Conservation (phyloP, 495 filamentous ascomycete genomes). For the Talaromyces wortmannii region DNA sequence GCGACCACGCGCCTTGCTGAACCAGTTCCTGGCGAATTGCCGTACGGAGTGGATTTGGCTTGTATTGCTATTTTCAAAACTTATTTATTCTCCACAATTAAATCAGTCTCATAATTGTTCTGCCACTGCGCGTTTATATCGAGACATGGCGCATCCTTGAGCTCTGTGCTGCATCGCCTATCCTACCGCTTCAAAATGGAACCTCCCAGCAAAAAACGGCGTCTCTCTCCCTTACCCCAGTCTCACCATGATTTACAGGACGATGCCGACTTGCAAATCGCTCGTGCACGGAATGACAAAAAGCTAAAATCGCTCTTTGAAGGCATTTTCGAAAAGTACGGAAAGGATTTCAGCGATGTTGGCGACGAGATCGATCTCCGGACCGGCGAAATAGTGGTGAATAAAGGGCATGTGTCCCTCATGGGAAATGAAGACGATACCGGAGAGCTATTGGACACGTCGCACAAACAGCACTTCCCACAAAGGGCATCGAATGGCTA, state of each 20-base stretch:
- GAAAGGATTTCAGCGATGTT: constrained; percentile 68
- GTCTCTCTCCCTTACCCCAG: constrained; percentile 30
- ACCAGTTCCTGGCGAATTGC: too few species aligned
- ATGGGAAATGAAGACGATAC: constrained; percentile 47
- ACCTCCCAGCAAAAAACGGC: constrained; percentile 48
- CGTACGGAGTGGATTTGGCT: too few species aligned
- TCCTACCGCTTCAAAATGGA: constrained; percentile 37
- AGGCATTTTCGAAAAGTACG: constrained; percentile 82
- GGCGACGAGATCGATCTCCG: constrained; percentile 76
- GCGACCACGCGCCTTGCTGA: neutral
- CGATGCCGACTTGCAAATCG: constrained; percentile 43
- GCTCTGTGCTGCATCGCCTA: neutral
- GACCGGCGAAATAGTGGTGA: constrained; percentile 71
- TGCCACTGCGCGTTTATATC: too few species aligned
- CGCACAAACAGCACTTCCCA: constrained; percentile 13
- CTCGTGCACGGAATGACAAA: constrained; percentile 52
- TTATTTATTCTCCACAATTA: too few species aligned
- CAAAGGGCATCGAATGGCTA: neutral
- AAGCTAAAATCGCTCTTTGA: constrained; percentile 78
- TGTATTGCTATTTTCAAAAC: too few species aligned
- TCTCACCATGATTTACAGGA: constrained; percentile 31
- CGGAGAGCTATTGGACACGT: constrained; percentile 14
- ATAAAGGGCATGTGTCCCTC: constrained; percentile 74
- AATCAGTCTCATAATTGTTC: too few species aligned
- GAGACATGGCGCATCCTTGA: neutral